Conservation (phyloP, 345 rosid genomes). For the Schrenkiella parvula region DNA sequence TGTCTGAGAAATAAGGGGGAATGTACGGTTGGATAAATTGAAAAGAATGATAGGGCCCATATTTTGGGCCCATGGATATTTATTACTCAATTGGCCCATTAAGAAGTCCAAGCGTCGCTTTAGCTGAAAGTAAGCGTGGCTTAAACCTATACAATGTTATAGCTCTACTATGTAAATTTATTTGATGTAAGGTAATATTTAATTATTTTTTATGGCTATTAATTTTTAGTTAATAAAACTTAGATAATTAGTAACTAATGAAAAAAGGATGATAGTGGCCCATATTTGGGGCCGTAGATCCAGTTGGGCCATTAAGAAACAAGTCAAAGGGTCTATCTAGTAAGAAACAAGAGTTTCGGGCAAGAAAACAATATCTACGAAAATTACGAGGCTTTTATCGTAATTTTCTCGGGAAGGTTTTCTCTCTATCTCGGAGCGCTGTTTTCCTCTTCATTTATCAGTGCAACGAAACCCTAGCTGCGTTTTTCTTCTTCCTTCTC, state of each 20-base stretch:
- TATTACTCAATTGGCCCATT: not conserved
- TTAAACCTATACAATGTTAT: too few relatives aligned
- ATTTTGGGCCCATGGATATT: not conserved
- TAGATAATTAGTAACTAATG: too few relatives aligned
- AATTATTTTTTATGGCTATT: too few relatives aligned
- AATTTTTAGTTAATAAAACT: too few relatives aligned
- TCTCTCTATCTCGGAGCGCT: not conserved
- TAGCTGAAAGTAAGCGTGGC: not conserved
- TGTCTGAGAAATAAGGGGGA: not conserved
- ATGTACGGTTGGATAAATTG: not conserved
- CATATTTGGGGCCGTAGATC: not conserved
- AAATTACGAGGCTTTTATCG: not conserved
- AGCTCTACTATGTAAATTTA: not conserved
- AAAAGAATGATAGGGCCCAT: not conserved
- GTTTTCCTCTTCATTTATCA: not conserved
- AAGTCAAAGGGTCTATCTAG: not conserved
- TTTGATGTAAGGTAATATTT: too few relatives aligned
- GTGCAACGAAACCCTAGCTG: constrained; percentile 17
- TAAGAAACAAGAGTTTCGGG: not conserved
- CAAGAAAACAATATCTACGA: not conserved
- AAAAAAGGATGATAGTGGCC: not conserved
- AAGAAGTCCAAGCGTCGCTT: not conserved
- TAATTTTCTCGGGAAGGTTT: not conserved
- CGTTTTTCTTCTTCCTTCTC: constrained; percentile 4
- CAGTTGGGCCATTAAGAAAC: not conserved